Conservation (phyloP, 352 stramenopile genomes). For the Peronosclerospora sorghi region DNA sequence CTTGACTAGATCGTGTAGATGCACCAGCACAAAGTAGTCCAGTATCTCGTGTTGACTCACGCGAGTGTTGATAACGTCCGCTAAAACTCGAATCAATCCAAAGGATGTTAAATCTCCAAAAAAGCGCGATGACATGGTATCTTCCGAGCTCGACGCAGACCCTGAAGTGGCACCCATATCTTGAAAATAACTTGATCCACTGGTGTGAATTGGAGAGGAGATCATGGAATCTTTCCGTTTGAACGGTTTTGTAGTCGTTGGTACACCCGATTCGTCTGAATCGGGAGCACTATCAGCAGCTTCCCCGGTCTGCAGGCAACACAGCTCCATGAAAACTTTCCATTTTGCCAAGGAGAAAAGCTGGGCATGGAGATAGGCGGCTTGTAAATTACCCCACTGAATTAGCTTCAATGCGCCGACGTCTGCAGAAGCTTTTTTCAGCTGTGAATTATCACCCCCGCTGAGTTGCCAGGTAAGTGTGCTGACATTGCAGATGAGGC, state of each 20-base stretch:
- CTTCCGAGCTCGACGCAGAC: conserved; percentile 5
- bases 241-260: conserved; percentile 3
- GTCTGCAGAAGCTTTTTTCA: conserved; percentile 15
- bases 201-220: conserved; percentile 30
- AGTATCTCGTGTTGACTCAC: conserved; percentile 23
- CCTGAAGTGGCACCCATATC: conserved; percentile 5
- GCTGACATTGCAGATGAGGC: conserved; percentile 17
- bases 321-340: conserved; percentile 70
- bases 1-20: conserved; percentile 38
- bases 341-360: conserved; percentile 38
- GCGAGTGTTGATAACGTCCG: conserved; percentile 34
- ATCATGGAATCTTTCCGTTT: conserved; percentile 74
- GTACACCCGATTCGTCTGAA: conserved; percentile 5
- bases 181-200: background rate
- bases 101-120: conserved; percentile 59
- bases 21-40: conserved; percentile 38
- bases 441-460: conserved; percentile 13
- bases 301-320: conserved; percentile 30
- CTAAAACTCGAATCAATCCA: conserved; percentile 51
- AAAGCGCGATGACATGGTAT: conserved; percentile 28
- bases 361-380: conserved; percentile 39
- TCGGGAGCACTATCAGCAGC: background rate
- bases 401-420: conserved; percentile 23
- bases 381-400: conserved; percentile 48
- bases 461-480: conserved; percentile 25